These are phyloP conservation scores for Kazachstania taianensis DNA, from an alignment of 805 yeast genomes.

Conservation along the genomic window DNA sequence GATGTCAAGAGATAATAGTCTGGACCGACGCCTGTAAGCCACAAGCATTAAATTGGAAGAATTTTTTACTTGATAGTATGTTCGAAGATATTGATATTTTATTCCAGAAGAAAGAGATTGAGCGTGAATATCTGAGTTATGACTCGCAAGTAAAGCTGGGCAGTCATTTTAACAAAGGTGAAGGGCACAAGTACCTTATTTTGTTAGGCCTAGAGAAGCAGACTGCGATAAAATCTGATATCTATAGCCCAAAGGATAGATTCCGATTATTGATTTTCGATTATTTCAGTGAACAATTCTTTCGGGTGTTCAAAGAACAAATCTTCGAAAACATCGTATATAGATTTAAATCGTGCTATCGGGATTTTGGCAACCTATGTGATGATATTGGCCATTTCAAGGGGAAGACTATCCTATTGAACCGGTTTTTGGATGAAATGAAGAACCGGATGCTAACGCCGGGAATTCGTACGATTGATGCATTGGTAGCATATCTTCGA, in stretches of 20 bases:
- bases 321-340: slow-evolving; percentile 45
- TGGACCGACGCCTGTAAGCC: slow-evolving; percentile 20
- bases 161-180: no score
- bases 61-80: slow-evolving; percentile 16
- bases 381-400: slow-evolving; percentile 45
- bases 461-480: slow-evolving; percentile 68
- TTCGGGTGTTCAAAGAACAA: slow-evolving; percentile 41
- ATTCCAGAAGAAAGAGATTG: slow-evolving; percentile 12
- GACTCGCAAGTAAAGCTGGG: no score
- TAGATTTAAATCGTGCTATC: not conserved
- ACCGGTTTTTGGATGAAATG: slow-evolving; percentile 25
- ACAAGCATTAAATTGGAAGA: slow-evolving; percentile 9
- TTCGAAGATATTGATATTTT: slow-evolving; percentile 13
- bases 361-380: slow-evolving; percentile 35
- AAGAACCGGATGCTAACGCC: slow-evolving; percentile 45
- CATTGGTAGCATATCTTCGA: slow-evolving; percentile 57
- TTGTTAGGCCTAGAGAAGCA: no score
- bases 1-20: slow-evolving; percentile 11
- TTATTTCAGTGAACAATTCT: slow-evolving; percentile 21
- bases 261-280: no score
- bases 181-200: no score
- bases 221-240: no score
- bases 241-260: no score
- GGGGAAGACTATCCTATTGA: slow-evolving; percentile 39
- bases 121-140: no score